phyloP scores from a whole-genome alignment of 352 stramenopile genomes.

The Globisporangium carolinianum region DNA sequence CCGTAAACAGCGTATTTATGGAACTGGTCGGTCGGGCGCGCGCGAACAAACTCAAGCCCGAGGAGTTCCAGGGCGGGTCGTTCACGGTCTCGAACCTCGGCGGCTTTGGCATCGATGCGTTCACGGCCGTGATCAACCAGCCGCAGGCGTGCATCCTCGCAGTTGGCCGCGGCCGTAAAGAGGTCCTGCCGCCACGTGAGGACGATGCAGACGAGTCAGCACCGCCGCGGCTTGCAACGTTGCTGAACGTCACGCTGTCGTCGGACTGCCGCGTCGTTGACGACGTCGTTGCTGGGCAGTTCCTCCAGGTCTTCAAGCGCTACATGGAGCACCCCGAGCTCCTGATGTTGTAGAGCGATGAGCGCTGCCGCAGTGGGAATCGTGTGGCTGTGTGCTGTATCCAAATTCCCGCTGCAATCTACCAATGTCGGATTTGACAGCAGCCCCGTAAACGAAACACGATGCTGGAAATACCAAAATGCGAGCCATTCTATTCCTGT shows the following conservation, averaged over 20 bases:
- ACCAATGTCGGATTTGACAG: neutral
- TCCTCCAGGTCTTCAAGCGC: conserved; percentile 93
- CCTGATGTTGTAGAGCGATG: conserved; percentile 42
- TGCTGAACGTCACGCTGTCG: conserved; percentile 96
- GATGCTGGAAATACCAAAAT: too few species aligned
- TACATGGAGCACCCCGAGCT: conserved; percentile 97
- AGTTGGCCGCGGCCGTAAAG: conserved; percentile 90
- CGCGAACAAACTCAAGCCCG: conserved; percentile 95
- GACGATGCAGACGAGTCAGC: conserved; percentile 51
- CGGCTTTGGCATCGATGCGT: conserved; percentile 97
- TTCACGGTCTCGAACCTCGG: conserved; percentile 99
- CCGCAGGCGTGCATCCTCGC: conserved; percentile 98
- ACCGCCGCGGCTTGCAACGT: conserved; percentile 84
- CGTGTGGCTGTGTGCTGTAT: neutral
- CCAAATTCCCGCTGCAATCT: neutral
- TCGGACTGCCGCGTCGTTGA: conserved; percentile 96
- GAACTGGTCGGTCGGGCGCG: conserved; percentile 95
- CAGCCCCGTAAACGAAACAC: too few species aligned
- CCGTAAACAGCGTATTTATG: conserved; percentile 95
- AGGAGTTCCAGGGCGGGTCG: conserved; percentile 98
- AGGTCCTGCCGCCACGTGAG: conserved; percentile 59
- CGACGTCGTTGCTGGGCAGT: conserved; percentile 93
- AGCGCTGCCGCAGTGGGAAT: neutral
- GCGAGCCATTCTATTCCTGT: too few species aligned
- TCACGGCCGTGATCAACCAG: conserved; percentile 98